Base-by-base conservation (phyloP, 371 early-diverging fungal genomes). In the Batkoa obscura region DNA sequence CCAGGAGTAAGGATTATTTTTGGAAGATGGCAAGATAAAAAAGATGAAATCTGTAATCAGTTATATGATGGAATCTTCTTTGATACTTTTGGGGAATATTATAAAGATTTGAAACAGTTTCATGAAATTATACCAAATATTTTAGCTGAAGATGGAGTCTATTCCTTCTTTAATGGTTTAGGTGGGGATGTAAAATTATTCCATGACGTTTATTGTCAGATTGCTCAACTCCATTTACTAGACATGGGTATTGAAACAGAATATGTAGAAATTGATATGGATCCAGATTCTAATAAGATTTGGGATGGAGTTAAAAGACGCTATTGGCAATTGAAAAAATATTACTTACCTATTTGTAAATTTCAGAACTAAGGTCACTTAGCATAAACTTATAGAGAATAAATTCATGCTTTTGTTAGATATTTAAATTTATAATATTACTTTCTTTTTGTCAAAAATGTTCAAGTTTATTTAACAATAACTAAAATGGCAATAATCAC, bases 71-170 rank as follows among this genome's bases (percentile, higher is more conserved):
- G 87, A 38, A 84, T 95, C 42, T 95, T 91, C 60, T 92, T 92
- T 62, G 94, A 89, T 60, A 92, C 94, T 0, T 93, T 88, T 68
- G 90, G 88, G 39, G 95, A 95, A 65, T 87, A 81, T 59, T 95
- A 94, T 72, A 81, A 85, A 57, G 93, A 90, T 61, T 66, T 94
- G 31, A 74, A 76, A 2, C 74, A 83, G 32, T 95, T 93, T 66
- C 89, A 93, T 68, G 83, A 83, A 35, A 74, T 77, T 55, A 70
- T 89, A 3, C 84, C 84, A 5, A 81, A 84, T 45, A 74, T 88
- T 34, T 72, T 95, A 52, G 65, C 74, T n/a, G 61, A 70, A 5
- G 75, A 79, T 17, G 91, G 90, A 32, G 66, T 84, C 47, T 95
- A 94, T 66, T 83, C 88, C 31, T 95, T 84, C 71, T 95, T 95